phyloP scores from a whole-genome alignment of 169 alveolate species.

The Condylostoma magnum region DNA sequence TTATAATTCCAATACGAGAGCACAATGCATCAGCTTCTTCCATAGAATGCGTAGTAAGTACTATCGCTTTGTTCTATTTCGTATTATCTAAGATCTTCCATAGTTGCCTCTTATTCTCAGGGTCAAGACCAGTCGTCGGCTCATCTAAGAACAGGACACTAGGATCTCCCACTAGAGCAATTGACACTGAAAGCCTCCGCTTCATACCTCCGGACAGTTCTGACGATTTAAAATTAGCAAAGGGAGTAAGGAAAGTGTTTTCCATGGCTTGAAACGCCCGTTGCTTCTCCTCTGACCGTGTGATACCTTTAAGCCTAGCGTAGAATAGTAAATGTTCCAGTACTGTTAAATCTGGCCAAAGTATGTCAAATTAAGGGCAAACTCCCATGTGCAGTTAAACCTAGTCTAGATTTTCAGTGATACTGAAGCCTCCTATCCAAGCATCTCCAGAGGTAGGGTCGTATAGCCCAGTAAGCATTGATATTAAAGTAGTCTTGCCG shows the following conservation, averaged over 20 bases:
- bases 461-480: constrained; percentile 79
- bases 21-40: constrained; percentile 88
- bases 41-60: constrained; percentile 86
- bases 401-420: constrained; percentile 51
- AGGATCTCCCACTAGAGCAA: constrained; percentile 80
- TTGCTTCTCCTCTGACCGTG: constrained; percentile 35
- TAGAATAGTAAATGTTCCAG: constrained; percentile 76
- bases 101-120: constrained; percentile 79
- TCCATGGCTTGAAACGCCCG: constrained; percentile 61
- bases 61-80: constrained; percentile 74
- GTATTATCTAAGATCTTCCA: constrained; percentile 79
- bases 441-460: constrained; percentile 76
- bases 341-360: constrained; percentile 77
- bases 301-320: constrained; percentile 72
- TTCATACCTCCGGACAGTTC: constrained; percentile 83
- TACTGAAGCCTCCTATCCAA: constrained; percentile 77
- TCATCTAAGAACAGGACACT: constrained; percentile 81
- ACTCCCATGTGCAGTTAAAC: constrained; percentile 78
- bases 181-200: constrained; percentile 79
- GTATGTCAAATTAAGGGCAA: constrained; percentile 79
- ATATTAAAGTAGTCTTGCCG: constrained; percentile 80
- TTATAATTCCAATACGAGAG: constrained; percentile 75
- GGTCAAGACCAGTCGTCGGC: constrained; percentile 88
- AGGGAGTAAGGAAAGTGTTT: constrained; percentile 58
- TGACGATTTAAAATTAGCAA: constrained; percentile 51